Base-by-base conservation (phyloP, 345 rosid species). In the thale cress (Arabidopsis thaliana) region DNA sequence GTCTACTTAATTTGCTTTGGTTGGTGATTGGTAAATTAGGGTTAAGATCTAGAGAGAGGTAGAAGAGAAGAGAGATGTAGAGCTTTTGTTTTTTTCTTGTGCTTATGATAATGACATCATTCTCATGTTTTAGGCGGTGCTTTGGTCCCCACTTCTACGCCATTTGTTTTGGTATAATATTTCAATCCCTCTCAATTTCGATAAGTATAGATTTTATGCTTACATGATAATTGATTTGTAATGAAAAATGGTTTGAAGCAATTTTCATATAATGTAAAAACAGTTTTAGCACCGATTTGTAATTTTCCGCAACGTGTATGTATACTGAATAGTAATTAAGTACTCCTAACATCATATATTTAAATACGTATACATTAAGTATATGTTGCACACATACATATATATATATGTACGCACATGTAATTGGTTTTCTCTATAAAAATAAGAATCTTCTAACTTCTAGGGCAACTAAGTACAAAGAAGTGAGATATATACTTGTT, bases 71-170 rank as follows among this genome's bases (percentile, higher is more conserved):
- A 72, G 55, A 64, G 61, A 52, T n/a, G 33, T 14, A 51, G 13
- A 44, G 72, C 16, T 60, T 22, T 77, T 74, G 73, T 79, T 45
- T 77, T 72, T 20, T 22, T 77, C 58, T 80, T 76, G 61, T 61
- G 64, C 42, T 76, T 53, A 69, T 61, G 79, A 76, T 58, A 73
- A 75, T 81, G 50, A 71, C 84, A 82, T 74, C 67, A 65, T 69
- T 76, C 37, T 61, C 84, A 81, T 78, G 81, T 78, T 73, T 56
- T 83, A 90, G 93, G 91, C 93, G 91, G 93, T 88, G 91, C 87
- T 79, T 81, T 83, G 86, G 90, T 85, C 90, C 93, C 91, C 84
- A 77, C 81, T 60, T 69, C 14, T 78, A 79, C 66, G 48, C 74
- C 69, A 67, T 67, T 49, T 32, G 0, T 30, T 42, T 22, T 8